Evolutionary conservation across 805 yeast species (phyloP).

Genomic region (Candida ficus): DNA sequence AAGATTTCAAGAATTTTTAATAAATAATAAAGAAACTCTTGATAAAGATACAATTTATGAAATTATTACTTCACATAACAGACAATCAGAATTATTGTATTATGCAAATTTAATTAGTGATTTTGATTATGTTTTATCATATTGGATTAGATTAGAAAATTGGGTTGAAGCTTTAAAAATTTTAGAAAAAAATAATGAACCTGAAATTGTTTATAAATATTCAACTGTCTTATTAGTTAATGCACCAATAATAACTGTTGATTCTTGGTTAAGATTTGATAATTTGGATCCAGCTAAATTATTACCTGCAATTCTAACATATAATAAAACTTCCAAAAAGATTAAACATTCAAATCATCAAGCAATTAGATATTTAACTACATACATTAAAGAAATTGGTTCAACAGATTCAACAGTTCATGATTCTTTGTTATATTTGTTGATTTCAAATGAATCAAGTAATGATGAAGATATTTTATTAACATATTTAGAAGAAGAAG

Average conservation of each 20-base stretch:
- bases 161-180: constrained; percentile 72
- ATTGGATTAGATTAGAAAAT: constrained; percentile 61
- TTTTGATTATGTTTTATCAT: constrained; percentile 59
- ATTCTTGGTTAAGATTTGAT: constrained; percentile 65
- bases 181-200: constrained; percentile 42
- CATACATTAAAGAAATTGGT: constrained; percentile 42
- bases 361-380: constrained; percentile 59
- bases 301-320: constrained; percentile 71
- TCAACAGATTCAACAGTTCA: constrained; percentile 48
- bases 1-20: constrained; percentile 45
- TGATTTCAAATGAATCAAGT: constrained; percentile 36
- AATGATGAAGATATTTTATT: constrained; percentile 43
- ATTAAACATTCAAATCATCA: constrained; percentile 48
- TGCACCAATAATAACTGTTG: constrained; percentile 63
- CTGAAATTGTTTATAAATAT: constrained; percentile 53
- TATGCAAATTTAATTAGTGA: constrained; percentile 69
- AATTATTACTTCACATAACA: constrained; percentile 61
- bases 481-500: constrained; percentile 42
- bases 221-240: constrained; percentile 66
- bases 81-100: constrained; percentile 55
- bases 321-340: constrained; percentile 44
- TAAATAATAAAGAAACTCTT: constrained; percentile 39
- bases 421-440: constrained; percentile 64
- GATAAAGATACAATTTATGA: constrained; percentile 70
- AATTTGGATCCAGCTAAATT: constrained; percentile 56